Conservation (phyloP, 139 green algal species). For the Klebsormidium nitens region DNA sequence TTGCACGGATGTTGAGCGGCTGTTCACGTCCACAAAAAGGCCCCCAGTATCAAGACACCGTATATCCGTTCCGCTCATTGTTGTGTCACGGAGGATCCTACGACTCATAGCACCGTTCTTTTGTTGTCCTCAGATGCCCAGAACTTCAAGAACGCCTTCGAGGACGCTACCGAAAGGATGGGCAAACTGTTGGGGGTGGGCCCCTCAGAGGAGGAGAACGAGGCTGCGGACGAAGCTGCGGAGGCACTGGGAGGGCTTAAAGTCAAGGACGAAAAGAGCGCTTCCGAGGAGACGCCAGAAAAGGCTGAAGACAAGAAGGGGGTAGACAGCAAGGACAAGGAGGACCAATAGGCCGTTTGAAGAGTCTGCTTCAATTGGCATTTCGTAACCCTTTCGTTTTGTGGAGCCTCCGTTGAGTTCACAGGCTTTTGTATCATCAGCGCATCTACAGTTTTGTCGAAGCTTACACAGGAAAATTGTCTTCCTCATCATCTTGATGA, state of each 20-base stretch:
- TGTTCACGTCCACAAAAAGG: too few species aligned
- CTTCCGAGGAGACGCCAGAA: neutral
- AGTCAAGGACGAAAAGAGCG: constrained; percentile 5
- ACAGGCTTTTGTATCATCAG: too few species aligned
- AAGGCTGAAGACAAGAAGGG: constrained; percentile 9
- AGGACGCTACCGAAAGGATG: constrained; percentile 38
- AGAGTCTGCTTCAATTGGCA: too few species aligned
- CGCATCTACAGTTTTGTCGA: too few species aligned
- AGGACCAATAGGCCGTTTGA: too few species aligned
- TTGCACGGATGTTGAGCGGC: constrained; percentile 11
- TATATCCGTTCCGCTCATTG: constrained; percentile 5
- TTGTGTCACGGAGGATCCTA: constrained; percentile 4
- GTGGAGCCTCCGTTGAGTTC: too few species aligned
- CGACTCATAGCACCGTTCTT: neutral
- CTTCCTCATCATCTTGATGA: too few species aligned
- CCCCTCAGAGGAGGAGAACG: neutral
- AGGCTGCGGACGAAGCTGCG: constrained; percentile 5
- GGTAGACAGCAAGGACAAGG: constrained; percentile 6
- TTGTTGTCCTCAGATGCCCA: constrained; percentile 21
- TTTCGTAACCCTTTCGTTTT: too few species aligned
- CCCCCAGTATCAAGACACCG: constrained; percentile 1
- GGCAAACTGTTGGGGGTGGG: constrained; percentile 12
- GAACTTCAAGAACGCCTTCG: constrained; percentile 40
- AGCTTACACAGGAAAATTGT: too few species aligned
- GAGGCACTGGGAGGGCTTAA: constrained; percentile 1